Percentiles rank a stretch among this genome's conserved stretches.
phyloP scores from a whole-genome alignment of 75 land plant genomes.

The Sequoiadendron giganteum region DNA sequence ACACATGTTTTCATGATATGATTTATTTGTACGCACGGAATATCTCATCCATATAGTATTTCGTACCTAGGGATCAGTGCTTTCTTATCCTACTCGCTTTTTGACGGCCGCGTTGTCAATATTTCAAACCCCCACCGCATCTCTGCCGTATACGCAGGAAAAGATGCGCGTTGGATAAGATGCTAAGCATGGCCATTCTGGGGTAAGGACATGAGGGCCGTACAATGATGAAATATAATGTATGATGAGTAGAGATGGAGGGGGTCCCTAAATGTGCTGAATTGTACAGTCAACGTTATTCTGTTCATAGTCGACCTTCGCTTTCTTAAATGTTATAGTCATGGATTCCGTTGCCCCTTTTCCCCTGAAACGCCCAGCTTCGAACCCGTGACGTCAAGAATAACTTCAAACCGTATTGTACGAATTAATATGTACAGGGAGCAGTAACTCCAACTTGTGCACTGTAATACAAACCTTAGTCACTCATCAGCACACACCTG shows the following conservation, averaged over 20 bases:
- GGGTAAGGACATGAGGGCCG: background rate
- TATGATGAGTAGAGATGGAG: background rate
- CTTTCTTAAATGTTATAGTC: background rate
- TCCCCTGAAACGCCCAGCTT: background rate
- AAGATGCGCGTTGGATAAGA: background rate
- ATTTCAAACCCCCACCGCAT: background rate
- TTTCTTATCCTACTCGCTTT: background rate
- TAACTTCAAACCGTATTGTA: background rate
- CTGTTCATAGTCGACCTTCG: background rate
- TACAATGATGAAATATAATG: background rate
- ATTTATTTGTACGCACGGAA: background rate
- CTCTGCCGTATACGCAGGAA: background rate
- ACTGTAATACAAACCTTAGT: too few species aligned
- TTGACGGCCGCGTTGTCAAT: background rate
- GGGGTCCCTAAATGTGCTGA: background rate
- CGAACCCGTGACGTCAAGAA: background rate
- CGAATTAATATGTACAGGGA: background rate
- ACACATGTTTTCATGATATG: constrained; percentile 8
- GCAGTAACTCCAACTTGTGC: background rate
- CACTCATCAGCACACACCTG: too few species aligned
- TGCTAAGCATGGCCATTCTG: background rate
- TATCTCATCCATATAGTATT: background rate
- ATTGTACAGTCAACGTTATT: constrained; percentile 12
- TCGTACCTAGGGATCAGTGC: background rate
- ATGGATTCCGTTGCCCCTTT: background rate